phyloP scores from a whole-genome alignment of 164 flowering plant species.

The Santalum album region DNA sequence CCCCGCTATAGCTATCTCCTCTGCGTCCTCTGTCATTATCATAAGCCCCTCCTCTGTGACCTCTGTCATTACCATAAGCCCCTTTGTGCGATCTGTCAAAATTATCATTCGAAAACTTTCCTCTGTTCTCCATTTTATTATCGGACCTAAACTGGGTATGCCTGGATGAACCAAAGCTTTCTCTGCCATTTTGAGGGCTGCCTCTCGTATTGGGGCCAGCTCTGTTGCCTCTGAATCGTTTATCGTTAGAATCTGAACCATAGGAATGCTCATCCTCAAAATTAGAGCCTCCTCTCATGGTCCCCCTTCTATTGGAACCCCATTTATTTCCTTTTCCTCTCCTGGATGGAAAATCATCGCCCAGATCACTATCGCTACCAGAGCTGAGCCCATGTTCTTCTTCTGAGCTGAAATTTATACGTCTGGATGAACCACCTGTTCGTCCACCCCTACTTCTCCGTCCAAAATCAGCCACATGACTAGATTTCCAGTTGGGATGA shows the following conservation, averaged over 20 bases:
- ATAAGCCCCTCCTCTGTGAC: slow-evolving; percentile 8
- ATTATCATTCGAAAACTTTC: slow-evolving; percentile 15
- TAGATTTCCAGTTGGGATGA: slow-evolving; percentile 57
- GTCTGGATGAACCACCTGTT: slow-evolving; percentile 22
- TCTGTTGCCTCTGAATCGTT: slow-evolving; percentile 23
- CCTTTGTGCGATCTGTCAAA: slow-evolving; percentile 19
- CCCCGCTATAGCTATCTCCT: slow-evolving; percentile 18
- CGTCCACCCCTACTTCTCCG: slow-evolving; percentile 27
- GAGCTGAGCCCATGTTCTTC: slow-evolving; percentile 36
- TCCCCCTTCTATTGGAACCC: slow-evolving; percentile 19
- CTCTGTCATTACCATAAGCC: slow-evolving; percentile 10
- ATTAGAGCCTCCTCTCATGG: slow-evolving; percentile 18
- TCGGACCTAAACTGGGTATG: slow-evolving; percentile 12
- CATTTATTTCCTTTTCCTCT: slow-evolving; percentile 14
- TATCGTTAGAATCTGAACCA: slow-evolving; percentile 41
- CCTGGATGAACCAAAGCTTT: slow-evolving; percentile 8
- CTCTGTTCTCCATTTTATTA: slow-evolving; percentile 14
- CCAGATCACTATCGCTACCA: slow-evolving; percentile 34
- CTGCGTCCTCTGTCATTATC: not conserved
- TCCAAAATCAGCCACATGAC: slow-evolving; percentile 46
- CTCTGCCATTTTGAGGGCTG: slow-evolving; percentile 15
- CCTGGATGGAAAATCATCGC: slow-evolving; percentile 18
- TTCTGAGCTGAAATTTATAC: slow-evolving; percentile 45
- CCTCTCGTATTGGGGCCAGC: slow-evolving; percentile 19
- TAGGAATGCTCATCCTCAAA: slow-evolving; percentile 20